phyloP scores from a whole-genome alignment of 202 grass and related monocot genomes.

The Schoenoplectus tabernaemontani region DNA sequence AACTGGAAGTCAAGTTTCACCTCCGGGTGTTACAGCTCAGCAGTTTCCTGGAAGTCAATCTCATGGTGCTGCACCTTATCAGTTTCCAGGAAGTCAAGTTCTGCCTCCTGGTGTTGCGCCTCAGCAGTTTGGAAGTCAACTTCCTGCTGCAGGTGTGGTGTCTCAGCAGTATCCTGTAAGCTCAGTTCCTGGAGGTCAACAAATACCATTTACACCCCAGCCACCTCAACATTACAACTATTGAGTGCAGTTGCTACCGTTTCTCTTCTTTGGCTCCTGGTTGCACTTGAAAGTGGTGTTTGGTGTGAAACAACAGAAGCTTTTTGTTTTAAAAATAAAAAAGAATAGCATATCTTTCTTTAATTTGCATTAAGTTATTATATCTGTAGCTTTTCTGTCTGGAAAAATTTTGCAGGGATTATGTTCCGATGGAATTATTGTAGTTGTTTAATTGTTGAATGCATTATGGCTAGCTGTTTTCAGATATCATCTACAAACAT shows the following conservation, averaged over 20 bases:
- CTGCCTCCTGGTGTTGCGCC: constrained; percentile 32
- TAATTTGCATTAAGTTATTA: background rate
- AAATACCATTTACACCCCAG: constrained; percentile 29
- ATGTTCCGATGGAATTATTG: background rate
- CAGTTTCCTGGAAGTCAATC: constrained; percentile 18
- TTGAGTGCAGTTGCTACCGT: background rate
- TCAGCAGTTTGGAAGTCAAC: constrained; percentile 32
- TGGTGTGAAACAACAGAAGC: constrained; percentile 3
- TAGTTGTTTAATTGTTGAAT: background rate
- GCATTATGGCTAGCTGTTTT: background rate
- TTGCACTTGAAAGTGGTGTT: constrained; percentile 11
- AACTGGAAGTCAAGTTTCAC: constrained; percentile 10
- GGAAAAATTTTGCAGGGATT: constrained; percentile 3
- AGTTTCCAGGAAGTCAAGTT: constrained; percentile 39
- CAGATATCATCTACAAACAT: no score
- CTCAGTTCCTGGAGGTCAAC: constrained; percentile 32
- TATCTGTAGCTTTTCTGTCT: background rate
- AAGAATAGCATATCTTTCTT: background rate
- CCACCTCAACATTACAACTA: constrained; percentile 32
- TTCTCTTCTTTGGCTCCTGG: background rate
- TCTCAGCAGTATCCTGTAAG: constrained; percentile 34
- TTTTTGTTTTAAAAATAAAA: constrained; percentile 7
- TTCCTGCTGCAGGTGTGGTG: background rate
- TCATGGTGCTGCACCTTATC: constrained; percentile 16
- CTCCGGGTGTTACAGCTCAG: constrained; percentile 32